phyloP scores from a whole-genome alignment of 2,329 filamentous ascomycete genomes.

The Verticillium nonalfalfae region DNA sequence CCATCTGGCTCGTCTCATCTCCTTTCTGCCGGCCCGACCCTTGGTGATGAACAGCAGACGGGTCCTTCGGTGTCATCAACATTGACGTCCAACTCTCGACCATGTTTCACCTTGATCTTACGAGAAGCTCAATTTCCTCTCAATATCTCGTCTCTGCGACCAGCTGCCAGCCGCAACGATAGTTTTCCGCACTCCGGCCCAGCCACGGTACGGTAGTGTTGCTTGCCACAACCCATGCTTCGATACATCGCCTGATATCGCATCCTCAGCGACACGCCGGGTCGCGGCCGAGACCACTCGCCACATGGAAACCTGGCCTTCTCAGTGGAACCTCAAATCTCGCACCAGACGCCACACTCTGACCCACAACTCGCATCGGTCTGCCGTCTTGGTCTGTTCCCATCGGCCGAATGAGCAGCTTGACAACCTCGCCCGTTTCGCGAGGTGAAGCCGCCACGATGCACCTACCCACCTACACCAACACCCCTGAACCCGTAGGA shows the following conservation, averaged over 20 bases:
- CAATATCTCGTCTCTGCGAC: background rate
- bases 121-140: background rate
- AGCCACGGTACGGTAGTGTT: background rate
- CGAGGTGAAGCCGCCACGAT: background rate
- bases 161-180: background rate
- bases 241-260: background rate
- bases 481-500: background rate
- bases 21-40: background rate
- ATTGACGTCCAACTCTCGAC: background rate
- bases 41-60: background rate
- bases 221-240: background rate
- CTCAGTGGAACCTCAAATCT: background rate
- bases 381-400: background rate
- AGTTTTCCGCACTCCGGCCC: background rate
- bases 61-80: background rate
- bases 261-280: background rate
- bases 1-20: background rate
- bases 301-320: background rate
- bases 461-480: background rate
- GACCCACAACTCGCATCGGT: background rate
- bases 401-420: background rate
- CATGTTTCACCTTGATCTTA: slow-evolving; percentile 1
- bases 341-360: background rate
- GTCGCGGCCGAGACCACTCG: background rate
- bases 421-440: background rate